Conservation (phyloP, 257 asterid genomes). For the Oldenlandia corymbosa region DNA sequence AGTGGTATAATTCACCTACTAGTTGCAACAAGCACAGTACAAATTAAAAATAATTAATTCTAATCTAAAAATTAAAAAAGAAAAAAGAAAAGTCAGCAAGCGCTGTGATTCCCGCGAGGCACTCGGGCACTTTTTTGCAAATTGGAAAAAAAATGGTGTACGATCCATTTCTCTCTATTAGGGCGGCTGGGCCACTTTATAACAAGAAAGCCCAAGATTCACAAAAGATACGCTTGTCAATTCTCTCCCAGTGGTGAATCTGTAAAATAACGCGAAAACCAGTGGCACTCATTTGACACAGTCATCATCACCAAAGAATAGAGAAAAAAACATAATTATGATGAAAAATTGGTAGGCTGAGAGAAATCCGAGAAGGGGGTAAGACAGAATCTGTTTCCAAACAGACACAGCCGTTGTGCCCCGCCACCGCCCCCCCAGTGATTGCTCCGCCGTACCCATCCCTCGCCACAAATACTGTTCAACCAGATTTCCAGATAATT, state of each 20-base stretch:
- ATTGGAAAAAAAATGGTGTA: too few relatives aligned
- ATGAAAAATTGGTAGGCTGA: conserved; percentile 32
- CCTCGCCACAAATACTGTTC: background rate
- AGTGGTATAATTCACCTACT: too few relatives aligned
- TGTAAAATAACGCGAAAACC: conserved; percentile 24
- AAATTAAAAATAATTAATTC: too few relatives aligned
- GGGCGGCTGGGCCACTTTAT: background rate
- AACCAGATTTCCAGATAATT: background rate
- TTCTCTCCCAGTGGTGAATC: conserved; percentile 35
- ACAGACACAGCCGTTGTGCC: conserved; percentile 12
- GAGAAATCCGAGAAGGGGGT: conserved; percentile 21
- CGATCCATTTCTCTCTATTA: background rate
- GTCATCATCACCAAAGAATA: background rate
- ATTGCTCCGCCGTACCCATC: conserved; percentile 38
- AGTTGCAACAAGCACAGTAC: too few relatives aligned
- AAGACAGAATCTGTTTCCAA: conserved; percentile 16
- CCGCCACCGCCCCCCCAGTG: conserved; percentile 6
- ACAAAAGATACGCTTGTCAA: background rate
- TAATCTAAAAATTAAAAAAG: too few relatives aligned
- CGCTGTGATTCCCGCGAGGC: too few relatives aligned
- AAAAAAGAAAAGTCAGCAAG: too few relatives aligned
- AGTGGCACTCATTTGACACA: conserved; percentile 22
- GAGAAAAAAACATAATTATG: conserved; percentile 26
- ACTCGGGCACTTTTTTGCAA: too few relatives aligned
- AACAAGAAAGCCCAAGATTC: background rate